Evolutionary conservation across 2,329 filamentous ascomycete species (phyloP).

Genomic region (Gyromitra esculenta): DNA sequence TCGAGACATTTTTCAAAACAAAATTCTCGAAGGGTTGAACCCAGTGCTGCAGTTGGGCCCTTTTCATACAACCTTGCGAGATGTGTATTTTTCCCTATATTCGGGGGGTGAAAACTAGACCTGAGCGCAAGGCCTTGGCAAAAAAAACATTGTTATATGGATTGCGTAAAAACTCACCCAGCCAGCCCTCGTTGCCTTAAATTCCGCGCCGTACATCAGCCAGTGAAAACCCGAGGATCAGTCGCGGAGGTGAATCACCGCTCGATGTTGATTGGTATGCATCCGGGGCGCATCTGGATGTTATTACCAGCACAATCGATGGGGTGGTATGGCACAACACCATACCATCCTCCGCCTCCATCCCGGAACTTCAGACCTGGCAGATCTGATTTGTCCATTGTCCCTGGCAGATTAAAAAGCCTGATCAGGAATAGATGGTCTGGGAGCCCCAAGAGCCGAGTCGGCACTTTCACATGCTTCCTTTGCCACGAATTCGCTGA

Average conservation of each 20-base stretch:
- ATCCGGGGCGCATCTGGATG: conserved; percentile 17
- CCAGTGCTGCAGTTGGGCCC: conserved; percentile 24
- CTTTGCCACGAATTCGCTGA: conserved; percentile 22
- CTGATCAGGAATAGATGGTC: conserved; percentile 16
- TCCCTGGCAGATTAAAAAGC: conserved; percentile 19
- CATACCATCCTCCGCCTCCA: conserved; percentile 37
- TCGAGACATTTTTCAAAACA: conserved; percentile 43
- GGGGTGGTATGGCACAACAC: conserved; percentile 36
- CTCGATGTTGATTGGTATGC: conserved; percentile 41
- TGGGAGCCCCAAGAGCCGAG: conserved; percentile 26
- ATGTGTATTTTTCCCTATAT: conserved; percentile 35
- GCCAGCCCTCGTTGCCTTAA: conserved; percentile 27
- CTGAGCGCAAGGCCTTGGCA: conserved; percentile 38
- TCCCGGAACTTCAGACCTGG: conserved; percentile 4
- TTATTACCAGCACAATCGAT: conserved; percentile 25
- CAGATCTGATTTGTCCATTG: conserved; percentile 25
- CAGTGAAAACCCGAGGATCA: conserved; percentile 23
- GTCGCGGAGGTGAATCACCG: conserved; percentile 43
- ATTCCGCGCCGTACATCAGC: conserved; percentile 7
- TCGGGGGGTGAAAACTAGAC: conserved; percentile 25
- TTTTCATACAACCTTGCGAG: conserved; percentile 31
- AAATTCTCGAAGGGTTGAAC: conserved; percentile 24
- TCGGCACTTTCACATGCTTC: conserved; percentile 32
- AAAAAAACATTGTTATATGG: conserved; percentile 26
- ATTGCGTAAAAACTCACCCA: conserved; percentile 33